phyloP scores from a whole-genome alignment of 805 yeast genomes.

The Starmerella bombi region DNA sequence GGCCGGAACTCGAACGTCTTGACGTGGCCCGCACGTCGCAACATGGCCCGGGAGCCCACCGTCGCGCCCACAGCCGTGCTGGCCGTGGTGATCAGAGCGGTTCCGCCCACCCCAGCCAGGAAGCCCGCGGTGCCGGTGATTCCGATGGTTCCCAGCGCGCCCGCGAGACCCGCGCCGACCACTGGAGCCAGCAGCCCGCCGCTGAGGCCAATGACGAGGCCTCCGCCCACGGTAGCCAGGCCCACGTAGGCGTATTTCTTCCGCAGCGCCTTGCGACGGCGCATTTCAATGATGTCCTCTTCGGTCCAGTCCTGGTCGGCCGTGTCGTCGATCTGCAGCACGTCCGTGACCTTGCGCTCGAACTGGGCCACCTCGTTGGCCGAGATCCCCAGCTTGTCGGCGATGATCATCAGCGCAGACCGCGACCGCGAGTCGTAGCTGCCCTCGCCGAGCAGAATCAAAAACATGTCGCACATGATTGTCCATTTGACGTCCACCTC shows the following conservation, averaged over 20 bases:
- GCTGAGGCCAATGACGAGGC: conserved; percentile 81
- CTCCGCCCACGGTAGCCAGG: conserved; percentile 91
- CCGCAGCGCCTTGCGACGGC: conserved; percentile 52
- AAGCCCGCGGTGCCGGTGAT: conserved; percentile 87
- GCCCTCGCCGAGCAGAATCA: conserved; percentile 67
- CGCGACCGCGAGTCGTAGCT: conserved; percentile 83
- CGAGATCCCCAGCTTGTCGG: conserved; percentile 43
- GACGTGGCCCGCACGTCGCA: conserved; percentile 77
- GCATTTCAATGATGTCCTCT: conserved; percentile 48
- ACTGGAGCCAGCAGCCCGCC: conserved; percentile 96
- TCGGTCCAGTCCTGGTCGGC: conserved; percentile 71
- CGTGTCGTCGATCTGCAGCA: conserved; percentile 75
- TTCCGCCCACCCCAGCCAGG: conserved; percentile 92
- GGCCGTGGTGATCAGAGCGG: conserved; percentile 82
- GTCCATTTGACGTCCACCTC: conserved; percentile 86
- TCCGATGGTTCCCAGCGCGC: conserved; percentile 90
- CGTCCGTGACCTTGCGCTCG: conserved; percentile 80
- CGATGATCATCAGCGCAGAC: conserved; percentile 58
- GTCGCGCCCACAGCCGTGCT: conserved; percentile 85
- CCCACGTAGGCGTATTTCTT: conserved; percentile 78
- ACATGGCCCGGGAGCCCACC: conserved; percentile 78
- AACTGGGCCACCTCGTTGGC: conserved; percentile 71
- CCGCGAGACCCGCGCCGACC: conserved; percentile 96
- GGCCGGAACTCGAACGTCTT: conserved; percentile 90
- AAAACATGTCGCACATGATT: conserved; percentile 75